A percentile compares a stretch with the other conserved stretches of the same genome.
phyloP scores from a whole-genome alignment of 495 filamentous ascomycete species.

The Talaromyces borbonicus region DNA sequence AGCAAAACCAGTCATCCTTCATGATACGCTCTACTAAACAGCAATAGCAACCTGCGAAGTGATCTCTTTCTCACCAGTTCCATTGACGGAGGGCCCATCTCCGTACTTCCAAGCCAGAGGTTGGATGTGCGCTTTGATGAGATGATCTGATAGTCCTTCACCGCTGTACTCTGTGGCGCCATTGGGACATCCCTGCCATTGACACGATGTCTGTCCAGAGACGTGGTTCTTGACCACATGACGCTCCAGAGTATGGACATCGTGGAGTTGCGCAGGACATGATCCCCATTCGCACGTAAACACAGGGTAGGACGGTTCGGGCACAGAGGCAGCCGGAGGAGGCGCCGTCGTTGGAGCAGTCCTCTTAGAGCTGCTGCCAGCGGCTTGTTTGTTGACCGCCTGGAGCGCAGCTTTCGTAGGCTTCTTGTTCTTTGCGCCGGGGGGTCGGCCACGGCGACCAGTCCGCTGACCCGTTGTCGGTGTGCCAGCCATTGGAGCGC shows the following conservation, averaged over 20 bases:
- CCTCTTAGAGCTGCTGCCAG: constrained; percentile 1
- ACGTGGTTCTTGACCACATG: constrained; percentile 53
- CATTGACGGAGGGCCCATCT: constrained; percentile 48
- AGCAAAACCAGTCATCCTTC: not conserved
- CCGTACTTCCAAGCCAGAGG: constrained; percentile 54
- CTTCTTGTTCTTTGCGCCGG: constrained; percentile 12
- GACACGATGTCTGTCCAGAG: constrained; percentile 22
- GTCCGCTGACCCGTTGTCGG: not conserved
- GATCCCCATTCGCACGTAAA: constrained; percentile 54
- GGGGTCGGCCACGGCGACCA: constrained; percentile 10
- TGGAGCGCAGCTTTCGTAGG: constrained; percentile 8
- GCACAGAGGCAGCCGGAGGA: constrained; percentile 1
- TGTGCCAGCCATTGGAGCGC: constrained; percentile 1
- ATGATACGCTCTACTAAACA: constrained; percentile 5
- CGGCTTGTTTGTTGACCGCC: not conserved
- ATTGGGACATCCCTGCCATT: constrained; percentile 24
- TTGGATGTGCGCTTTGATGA: constrained; percentile 49
- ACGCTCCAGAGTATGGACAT: constrained; percentile 56
- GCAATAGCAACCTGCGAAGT: constrained; percentile 8
- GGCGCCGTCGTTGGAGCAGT: not conserved
- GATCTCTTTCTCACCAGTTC: constrained; percentile 33
- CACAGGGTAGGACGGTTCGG: constrained; percentile 26
- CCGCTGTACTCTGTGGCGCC: constrained; percentile 16
- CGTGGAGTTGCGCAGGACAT: constrained; percentile 65
- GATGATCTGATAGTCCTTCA: constrained; percentile 46